Conservation (phyloP, 257 asterid genomes). For the Datura wrightii region DNA sequence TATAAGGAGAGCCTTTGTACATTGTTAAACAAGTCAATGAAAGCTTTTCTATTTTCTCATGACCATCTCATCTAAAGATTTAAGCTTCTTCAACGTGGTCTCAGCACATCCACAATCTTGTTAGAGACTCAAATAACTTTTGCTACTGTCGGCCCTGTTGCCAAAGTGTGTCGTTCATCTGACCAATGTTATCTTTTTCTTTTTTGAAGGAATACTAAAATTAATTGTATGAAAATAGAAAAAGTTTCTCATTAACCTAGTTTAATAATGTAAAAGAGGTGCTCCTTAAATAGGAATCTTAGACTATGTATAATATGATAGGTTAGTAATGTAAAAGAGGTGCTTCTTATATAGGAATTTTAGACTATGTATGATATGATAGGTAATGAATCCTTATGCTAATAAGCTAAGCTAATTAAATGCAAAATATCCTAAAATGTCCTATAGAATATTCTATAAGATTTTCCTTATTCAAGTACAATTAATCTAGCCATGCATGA, state of each 20-base stretch:
- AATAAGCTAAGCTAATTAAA: neutral
- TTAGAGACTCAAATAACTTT: constrained; percentile 5
- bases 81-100: neutral
- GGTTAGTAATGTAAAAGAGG: constrained; percentile 15
- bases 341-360: neutral
- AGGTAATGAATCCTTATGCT: constrained; percentile 8
- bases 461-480: too few species aligned
- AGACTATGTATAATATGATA: neutral
- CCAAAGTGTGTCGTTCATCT: neutral
- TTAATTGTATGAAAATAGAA: neutral
- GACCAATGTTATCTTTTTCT: neutral
- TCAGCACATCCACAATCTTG: neutral
- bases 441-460: too few species aligned
- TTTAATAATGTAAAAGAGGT: constrained; percentile 20
- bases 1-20: neutral
- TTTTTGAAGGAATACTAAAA: neutral
- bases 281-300: neutral
- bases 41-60: neutral
- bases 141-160: neutral
- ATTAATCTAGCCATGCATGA: too few species aligned
- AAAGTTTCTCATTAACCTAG: neutral
- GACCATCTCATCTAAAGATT: constrained; percentile 12
- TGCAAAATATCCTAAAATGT: neutral
- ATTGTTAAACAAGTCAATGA: constrained; percentile 14
- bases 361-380: neutral